These are phyloP conservation scores for Fraxinus platypoda DNA, from an alignment of 305 asterid species.

Conservation along the genomic window DNA sequence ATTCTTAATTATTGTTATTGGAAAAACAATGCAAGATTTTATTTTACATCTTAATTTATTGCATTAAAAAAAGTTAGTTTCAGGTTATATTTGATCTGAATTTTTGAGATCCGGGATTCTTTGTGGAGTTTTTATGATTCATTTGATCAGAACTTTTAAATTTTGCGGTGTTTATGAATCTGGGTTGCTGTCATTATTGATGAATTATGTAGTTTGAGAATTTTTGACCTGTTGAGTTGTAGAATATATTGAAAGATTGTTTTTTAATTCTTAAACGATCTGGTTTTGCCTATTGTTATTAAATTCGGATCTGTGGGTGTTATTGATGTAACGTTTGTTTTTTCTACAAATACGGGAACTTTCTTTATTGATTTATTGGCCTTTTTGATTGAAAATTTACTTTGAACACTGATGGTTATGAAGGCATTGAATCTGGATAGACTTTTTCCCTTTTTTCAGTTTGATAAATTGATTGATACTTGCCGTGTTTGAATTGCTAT, in stretches of 20 bases:
- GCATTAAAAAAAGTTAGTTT: constrained; percentile 25
- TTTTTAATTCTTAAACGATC: constrained; percentile 22
- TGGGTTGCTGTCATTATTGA: constrained; percentile 27
- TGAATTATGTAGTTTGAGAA: constrained; percentile 24
- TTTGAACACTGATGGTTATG: constrained; percentile 8
- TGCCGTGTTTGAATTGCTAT: background rate
- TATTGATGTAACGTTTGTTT: constrained; percentile 12
- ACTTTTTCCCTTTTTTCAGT: background rate
- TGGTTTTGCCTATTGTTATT: constrained; percentile 24
- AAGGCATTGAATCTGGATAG: background rate
- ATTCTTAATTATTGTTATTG: constrained; percentile 14
- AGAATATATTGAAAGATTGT: constrained; percentile 27
- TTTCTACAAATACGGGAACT: constrained; percentile 15
- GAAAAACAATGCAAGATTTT: constrained; percentile 48
- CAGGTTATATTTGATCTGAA: constrained; percentile 56
- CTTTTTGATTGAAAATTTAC: background rate
- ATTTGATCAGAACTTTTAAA: constrained; percentile 33
- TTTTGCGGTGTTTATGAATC: constrained; percentile 27
- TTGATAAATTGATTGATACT: background rate
- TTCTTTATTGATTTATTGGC: constrained; percentile 2
- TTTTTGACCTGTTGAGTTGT: constrained; percentile 25
- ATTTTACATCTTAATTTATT: constrained; percentile 27
- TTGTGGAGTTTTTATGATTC: constrained; percentile 28
- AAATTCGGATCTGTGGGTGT: constrained; percentile 35
- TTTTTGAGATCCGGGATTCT: constrained; percentile 50